Conservation (phyloP, 441 rosid species). For the Corymbia calophylla region DNA sequence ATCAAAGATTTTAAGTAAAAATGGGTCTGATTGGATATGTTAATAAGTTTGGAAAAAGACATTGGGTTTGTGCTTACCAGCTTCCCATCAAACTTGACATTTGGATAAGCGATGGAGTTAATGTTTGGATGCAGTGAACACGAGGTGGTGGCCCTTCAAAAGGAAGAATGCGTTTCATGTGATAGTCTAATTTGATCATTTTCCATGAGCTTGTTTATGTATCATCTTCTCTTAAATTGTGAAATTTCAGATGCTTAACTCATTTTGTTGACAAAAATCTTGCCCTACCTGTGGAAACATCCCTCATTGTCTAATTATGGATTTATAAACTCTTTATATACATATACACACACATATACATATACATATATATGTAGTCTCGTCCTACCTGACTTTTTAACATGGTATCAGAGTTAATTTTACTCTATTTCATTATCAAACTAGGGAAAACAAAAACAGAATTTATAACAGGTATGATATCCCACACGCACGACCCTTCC, state of each 20-base stretch:
- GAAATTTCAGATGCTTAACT: background rate
- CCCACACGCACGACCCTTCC: too few species aligned
- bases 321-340: too few species aligned
- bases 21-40: background rate
- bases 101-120: background rate
- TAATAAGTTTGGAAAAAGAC: background rate
- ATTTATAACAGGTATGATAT: too few species aligned
- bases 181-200: background rate
- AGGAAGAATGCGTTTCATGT: background rate
- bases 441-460: too few species aligned
- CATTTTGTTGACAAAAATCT: background rate
- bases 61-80: background rate
- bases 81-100: background rate
- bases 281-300: background rate
- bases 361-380: background rate
- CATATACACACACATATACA: background rate
- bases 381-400: background rate
- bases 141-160: background rate
- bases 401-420: accelerated
- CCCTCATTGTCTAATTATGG: background rate
- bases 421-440: background rate
- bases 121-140: background rate
- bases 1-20: background rate
- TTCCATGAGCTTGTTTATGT: background rate
- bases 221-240: background rate